These are phyloP conservation scores for Rhypophila decipiens DNA, from an alignment of 495 filamentous ascomycete species.

Conservation along the genomic window DNA sequence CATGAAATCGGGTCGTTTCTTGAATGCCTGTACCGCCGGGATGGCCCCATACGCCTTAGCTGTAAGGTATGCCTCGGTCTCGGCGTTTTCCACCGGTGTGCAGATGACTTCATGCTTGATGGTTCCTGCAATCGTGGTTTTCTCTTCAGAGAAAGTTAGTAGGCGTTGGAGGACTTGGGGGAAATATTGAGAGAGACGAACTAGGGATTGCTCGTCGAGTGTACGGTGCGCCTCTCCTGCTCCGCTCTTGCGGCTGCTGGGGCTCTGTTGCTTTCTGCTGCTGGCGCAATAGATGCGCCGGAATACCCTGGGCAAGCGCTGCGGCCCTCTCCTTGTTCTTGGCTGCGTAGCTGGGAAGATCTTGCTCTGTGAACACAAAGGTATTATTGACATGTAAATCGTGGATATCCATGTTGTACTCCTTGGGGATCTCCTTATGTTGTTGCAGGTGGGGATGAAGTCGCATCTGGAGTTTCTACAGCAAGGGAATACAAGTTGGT, in stretches of 20 bases:
- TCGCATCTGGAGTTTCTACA: constrained; percentile 38
- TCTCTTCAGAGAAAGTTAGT: constrained; percentile 46
- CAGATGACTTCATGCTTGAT: constrained; percentile 73
- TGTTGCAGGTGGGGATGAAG: constrained; percentile 44
- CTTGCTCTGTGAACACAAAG: constrained; percentile 85
- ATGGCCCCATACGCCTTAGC: constrained; percentile 35
- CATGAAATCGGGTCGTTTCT: constrained; percentile 45
- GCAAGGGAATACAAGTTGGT: constrained; percentile 5
- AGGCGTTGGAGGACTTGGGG: not conserved
- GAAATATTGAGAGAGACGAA: constrained; percentile 34
- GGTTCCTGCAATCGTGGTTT: constrained; percentile 68
- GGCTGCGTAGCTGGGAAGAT: constrained; percentile 70
- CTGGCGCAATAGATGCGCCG: constrained; percentile 37
- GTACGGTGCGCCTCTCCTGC: constrained; percentile 60
- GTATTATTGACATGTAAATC: constrained; percentile 65
- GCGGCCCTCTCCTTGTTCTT: constrained; percentile 47
- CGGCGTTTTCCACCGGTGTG: constrained; percentile 66
- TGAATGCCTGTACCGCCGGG: constrained; percentile 58
- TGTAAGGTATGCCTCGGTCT: constrained; percentile 58
- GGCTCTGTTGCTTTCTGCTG: constrained; percentile 30
- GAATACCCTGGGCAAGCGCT: constrained; percentile 43
- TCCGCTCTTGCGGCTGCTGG: constrained; percentile 41
- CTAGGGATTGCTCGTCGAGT: constrained; percentile 77
- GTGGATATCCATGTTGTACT: constrained; percentile 70
- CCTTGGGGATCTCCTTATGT: constrained; percentile 66